A percentile compares a stretch with the other conserved stretches of the same genome.
Conservation (phyloP, 768 basidiomycete species). For the Heimioporus sp. region DNA sequence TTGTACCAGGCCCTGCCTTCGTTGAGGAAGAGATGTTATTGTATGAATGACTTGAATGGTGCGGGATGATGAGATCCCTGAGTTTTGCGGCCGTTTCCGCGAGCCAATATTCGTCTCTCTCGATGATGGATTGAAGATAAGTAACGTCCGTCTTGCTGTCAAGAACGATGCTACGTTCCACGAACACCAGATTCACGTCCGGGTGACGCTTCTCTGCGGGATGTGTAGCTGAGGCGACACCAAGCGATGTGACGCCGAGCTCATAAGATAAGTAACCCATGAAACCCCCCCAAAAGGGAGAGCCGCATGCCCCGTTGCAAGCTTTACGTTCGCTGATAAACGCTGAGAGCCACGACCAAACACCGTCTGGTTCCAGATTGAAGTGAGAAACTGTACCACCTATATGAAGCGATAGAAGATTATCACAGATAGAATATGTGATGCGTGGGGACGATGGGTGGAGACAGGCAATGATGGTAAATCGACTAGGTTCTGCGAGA, state of each 20-base stretch:
- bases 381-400: constrained; percentile 37
- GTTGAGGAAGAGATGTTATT: constrained; percentile 23
- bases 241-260: constrained; percentile 59
- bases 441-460: constrained; percentile 53
- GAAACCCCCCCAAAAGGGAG: constrained; percentile 85
- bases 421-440: constrained; percentile 53
- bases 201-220: constrained; percentile 45
- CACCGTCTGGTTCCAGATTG: constrained; percentile 46
- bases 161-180: constrained; percentile 74
- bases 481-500: constrained; percentile 70
- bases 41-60: constrained; percentile 11
- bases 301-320: constrained; percentile 44
- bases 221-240: constrained; percentile 38
- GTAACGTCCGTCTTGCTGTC: constrained; percentile 50
- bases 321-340: constrained; percentile 61
- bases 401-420: constrained; percentile 43
- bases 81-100: constrained; percentile 35
- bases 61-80: constrained; percentile 2
- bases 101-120: constrained; percentile 63
- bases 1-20: constrained; percentile 21
- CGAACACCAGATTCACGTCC: constrained; percentile 74
- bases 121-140: constrained; percentile 64
- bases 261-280: constrained; percentile 81
- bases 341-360: constrained; percentile 74
- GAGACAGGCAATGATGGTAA: constrained; percentile 69